Conservation (phyloP, 345 rosid genomes). For the Isatis tinctoria region DNA sequence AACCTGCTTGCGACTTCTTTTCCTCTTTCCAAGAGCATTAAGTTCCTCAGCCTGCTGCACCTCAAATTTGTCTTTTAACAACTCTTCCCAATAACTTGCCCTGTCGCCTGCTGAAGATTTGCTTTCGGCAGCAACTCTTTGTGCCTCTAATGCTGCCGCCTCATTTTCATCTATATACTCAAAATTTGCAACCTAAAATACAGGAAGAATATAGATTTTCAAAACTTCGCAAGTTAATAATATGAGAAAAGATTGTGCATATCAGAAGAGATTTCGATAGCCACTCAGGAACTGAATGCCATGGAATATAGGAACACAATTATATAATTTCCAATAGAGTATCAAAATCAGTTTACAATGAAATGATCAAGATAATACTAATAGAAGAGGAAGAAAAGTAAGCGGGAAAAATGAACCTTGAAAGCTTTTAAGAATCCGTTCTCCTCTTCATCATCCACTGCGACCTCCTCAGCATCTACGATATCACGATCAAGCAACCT, state of each 20-base stretch:
- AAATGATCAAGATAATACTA: not conserved
- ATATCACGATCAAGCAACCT: constrained; percentile 96
- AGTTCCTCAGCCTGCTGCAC: constrained; percentile 81
- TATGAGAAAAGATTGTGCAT: no score
- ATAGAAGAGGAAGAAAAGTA: constrained; percentile 1
- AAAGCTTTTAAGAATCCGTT: constrained; percentile 97
- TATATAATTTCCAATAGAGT: no score
- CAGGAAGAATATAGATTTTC: not conserved
- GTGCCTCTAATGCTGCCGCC: constrained; percentile 65
- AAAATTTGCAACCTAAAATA: constrained; percentile 87
- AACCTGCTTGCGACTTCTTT: constrained; percentile 97
- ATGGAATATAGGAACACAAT: no score
- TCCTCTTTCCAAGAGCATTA: constrained; percentile 89
- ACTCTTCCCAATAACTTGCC: constrained; percentile 89
- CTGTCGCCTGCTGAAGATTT: constrained; percentile 55
- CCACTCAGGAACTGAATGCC: no score
- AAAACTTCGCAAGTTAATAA: no score
- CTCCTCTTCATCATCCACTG: constrained; percentile 90
- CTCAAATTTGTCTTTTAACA: constrained; percentile 74
- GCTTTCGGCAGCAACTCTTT: constrained; percentile 52
- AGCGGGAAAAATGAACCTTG: constrained; percentile 51
- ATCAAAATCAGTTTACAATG: no score
- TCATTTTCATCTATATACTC: constrained; percentile 86
- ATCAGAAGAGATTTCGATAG: no score
- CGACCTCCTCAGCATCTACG: constrained; percentile 74